Percentiles rank a stretch among this genome's conserved stretches.
phyloP scores from a whole-genome alignment of 2,329 filamentous ascomycete genomes.

The Aspergillus brasiliensis region DNA sequence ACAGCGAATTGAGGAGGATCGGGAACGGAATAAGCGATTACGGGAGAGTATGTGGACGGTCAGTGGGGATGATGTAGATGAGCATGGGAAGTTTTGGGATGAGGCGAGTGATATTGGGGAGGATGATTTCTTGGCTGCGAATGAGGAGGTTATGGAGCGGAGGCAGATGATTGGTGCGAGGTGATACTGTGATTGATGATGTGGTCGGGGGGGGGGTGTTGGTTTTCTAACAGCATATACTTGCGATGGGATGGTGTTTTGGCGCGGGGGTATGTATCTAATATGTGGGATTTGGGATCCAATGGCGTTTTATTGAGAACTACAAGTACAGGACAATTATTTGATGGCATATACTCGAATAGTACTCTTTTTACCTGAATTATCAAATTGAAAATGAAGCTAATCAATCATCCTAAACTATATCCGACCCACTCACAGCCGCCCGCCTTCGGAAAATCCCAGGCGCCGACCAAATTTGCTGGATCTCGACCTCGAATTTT shows the following conservation, averaged over 20 bases:
- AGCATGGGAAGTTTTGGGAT: slow-evolving; percentile 82
- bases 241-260: not conserved
- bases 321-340: not conserved
- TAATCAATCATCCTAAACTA: too few relatives aligned
- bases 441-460: slow-evolving; percentile 18
- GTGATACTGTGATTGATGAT: not conserved
- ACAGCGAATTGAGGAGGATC: slow-evolving; percentile 94
- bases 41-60: slow-evolving; percentile 94
- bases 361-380: not conserved
- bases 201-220: not conserved
- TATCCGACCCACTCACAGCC: not conserved
- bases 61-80: slow-evolving; percentile 63
- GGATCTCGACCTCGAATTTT: not conserved
- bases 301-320: not conserved
- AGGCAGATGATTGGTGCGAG: slow-evolving; percentile 43
- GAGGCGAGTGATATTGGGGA: slow-evolving; percentile 84
- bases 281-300: not conserved
- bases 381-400: too few relatives aligned
- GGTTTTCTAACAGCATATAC: not conserved
- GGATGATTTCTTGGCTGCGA: slow-evolving; percentile 76
- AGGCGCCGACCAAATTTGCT: slow-evolving; percentile 1
- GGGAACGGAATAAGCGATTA: slow-evolving; percentile 88
- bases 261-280: not conserved
- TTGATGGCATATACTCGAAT: not conserved
- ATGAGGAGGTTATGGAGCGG: slow-evolving; percentile 70